These are phyloP conservation scores for Schwanniomyces yamadae DNA, from an alignment of 805 yeast species.

Conservation along the genomic window DNA sequence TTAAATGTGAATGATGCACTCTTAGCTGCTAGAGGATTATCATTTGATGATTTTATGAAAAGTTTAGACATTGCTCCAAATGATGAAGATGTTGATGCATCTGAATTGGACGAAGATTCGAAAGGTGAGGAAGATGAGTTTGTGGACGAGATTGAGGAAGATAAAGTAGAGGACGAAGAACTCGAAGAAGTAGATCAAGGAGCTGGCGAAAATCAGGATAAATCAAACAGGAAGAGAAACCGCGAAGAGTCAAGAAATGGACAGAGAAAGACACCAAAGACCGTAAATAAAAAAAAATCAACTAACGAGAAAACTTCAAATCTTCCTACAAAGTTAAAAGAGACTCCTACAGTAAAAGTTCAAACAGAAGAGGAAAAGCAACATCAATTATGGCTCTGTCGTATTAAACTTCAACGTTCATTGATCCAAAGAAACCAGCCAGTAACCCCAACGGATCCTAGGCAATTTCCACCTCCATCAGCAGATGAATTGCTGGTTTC, in stretches of 20 bases:
- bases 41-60: conserved; percentile 36
- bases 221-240: conserved; percentile 23
- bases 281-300: conserved; percentile 6
- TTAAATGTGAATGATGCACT: conserved; percentile 37
- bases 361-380: conserved; percentile 39
- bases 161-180: conserved; percentile 15
- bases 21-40: conserved; percentile 35
- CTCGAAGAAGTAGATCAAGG: conserved; percentile 27
- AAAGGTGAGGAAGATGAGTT: conserved; percentile 17
- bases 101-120: conserved; percentile 23
- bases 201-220: conserved; percentile 12
- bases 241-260: conserved; percentile 16
- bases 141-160: conserved; percentile 14
- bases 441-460: conserved; percentile 36
- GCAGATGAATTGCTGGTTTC: conserved; percentile 44
- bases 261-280: conserved; percentile 4
- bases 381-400: conserved; percentile 47
- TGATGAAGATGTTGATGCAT: conserved; percentile 18
- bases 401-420: conserved; percentile 49
- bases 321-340: conserved; percentile 3
- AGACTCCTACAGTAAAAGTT: conserved; percentile 2
- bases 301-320: conserved; percentile 3
- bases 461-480: conserved; percentile 37
- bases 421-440: conserved; percentile 46
- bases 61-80: conserved; percentile 19